Evolutionary conservation across 2,329 filamentous ascomycete species (phyloP).

Genomic region (Pochonia chlamydosporia): DNA sequence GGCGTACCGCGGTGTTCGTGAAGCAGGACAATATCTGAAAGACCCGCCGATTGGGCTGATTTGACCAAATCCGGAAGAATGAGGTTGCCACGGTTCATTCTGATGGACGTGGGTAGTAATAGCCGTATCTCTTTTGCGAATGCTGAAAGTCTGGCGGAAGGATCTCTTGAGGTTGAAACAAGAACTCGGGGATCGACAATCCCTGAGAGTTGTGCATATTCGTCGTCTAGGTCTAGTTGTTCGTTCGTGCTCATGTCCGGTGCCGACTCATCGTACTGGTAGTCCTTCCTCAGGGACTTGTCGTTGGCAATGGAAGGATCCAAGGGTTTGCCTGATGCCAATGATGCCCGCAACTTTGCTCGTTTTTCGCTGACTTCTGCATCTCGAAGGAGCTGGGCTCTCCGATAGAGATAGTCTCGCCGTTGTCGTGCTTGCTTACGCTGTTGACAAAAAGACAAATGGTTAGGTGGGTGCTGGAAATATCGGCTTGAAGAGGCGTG

Average conservation of each 20-base stretch:
- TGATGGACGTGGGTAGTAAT: conserved; percentile 76
- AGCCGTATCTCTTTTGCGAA: conserved; percentile 91
- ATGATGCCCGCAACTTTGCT: conserved; percentile 75
- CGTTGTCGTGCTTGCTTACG: conserved; percentile 37
- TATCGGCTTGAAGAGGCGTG: too few relatives aligned
- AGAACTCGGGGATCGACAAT: conserved; percentile 84
- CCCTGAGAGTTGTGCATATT: conserved; percentile 87
- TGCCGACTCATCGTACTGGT: conserved; percentile 85
- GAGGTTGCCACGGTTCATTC: conserved; percentile 86
- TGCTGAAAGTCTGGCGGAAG: conserved; percentile 74
- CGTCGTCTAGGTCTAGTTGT: conserved; percentile 73
- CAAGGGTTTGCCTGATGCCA: conserved; percentile 84
- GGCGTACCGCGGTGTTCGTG: conserved; percentile 93
- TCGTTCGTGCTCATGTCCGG: conserved; percentile 62
- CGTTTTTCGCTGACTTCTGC: conserved; percentile 91
- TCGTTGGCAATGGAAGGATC: conserved; percentile 82
- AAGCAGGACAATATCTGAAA: conserved; percentile 80
- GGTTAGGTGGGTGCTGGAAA: background rate
- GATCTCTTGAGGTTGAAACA: conserved; percentile 85
- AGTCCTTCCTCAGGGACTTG: conserved; percentile 76
- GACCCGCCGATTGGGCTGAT: conserved; percentile 71
- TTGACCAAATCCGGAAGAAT: conserved; percentile 79
- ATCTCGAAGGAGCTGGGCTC: conserved; percentile 79
- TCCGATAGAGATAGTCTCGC: conserved; percentile 70
- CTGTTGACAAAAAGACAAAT: background rate